Base-by-base conservation (phyloP, 129 eudicot genomes). In the Flaveria linearis region DNA sequence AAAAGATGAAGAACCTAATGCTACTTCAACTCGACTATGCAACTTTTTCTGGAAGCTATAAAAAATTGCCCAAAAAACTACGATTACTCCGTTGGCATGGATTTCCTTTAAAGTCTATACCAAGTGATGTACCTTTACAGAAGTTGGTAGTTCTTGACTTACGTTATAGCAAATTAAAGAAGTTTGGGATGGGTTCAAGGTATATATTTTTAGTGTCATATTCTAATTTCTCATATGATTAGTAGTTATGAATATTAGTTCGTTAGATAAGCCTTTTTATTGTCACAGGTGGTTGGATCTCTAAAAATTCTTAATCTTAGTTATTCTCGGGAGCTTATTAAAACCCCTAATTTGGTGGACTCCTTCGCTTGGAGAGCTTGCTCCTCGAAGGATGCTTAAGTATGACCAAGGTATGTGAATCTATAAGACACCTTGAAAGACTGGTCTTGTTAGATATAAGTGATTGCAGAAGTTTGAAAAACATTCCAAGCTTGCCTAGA, bases 61-160 rank as follows among this genome's bases (percentile, higher is more conserved):
- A n/a, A n/a, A n/a, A n/a, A n/a, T n/a, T n/a, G n/a, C n/a, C n/a
- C n/a, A n/a, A n/a, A n/a, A n/a, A n/a, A n/a, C n/a, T n/a, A n/a
- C 57, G 78, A 15, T 60, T 45, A 15, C 23, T 43, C 9, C 15
- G 58, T 42, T 74, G 78, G 69, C 58, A 74, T 74, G 69, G 78
- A 12, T 45, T 43, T 43, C 7, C 69, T 16, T 5, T 57, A 8
- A 60, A 23, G 9, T 58, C 17, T 6, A 58, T 74, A 57, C 69
- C 69, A 16, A 16, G 25, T 8, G 26, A 58, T 49, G 33, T 23
- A 11, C 69, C 69, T 23, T 14, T 74, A 16, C 10, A 43, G 42
- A 42, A 42, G 69, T 14, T 60, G 45, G 57, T 74, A 5, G 69
- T 74, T 58, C 78, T 74, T 58, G 78, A 74, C 46, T 56, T 58